phyloP scores from a whole-genome alignment of 1,284 basidiomycete species.

The Tranzscheliella williamsii region DNA sequence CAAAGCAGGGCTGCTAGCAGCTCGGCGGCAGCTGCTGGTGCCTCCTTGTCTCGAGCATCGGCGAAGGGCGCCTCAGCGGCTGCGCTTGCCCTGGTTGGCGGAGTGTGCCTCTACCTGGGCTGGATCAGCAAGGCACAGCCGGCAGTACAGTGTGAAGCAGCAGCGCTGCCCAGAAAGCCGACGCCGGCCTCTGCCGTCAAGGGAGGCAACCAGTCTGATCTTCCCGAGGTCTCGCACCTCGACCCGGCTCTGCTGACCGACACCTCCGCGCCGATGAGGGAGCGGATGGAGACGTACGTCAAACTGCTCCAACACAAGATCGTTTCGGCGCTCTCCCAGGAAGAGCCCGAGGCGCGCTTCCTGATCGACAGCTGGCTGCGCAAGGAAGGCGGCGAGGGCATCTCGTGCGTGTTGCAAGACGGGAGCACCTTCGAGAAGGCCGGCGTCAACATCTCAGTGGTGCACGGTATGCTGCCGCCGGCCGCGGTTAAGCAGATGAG shows the following conservation, averaged over 20 bases:
- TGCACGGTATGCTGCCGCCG: slow-evolving; percentile 84
- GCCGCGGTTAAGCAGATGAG: slow-evolving; percentile 91
- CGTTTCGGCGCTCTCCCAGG: slow-evolving; percentile 74
- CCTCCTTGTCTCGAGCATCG: no score
- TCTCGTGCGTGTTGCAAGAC: slow-evolving; percentile 81
- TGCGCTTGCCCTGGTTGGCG: no score
- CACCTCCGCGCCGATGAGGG: slow-evolving; percentile 63
- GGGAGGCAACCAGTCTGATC: slow-evolving; percentile 40
- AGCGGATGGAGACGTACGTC: slow-evolving; percentile 79
- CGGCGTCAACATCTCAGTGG: slow-evolving; percentile 92
- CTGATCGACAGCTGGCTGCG: slow-evolving; percentile 85
- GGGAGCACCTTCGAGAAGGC: slow-evolving; percentile 86
- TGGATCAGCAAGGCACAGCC: no score
- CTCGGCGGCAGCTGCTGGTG: no score
- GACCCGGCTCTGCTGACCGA: slow-evolving; percentile 43
- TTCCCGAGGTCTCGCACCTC: slow-evolving; percentile 53
- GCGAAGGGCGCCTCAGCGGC: no score
- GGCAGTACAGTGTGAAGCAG: slow-evolving; percentile 22
- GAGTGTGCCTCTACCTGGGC: no score
- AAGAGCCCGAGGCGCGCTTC: slow-evolving; percentile 73
- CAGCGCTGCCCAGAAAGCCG: slow-evolving; percentile 15
- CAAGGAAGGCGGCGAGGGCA: slow-evolving; percentile 79
- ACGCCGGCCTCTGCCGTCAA: slow-evolving; percentile 25
- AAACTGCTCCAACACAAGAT: slow-evolving; percentile 79
- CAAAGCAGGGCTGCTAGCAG: no score